phyloP scores from a whole-genome alignment of 257 asterid genomes.

The Thymus quinquecostatus region DNA sequence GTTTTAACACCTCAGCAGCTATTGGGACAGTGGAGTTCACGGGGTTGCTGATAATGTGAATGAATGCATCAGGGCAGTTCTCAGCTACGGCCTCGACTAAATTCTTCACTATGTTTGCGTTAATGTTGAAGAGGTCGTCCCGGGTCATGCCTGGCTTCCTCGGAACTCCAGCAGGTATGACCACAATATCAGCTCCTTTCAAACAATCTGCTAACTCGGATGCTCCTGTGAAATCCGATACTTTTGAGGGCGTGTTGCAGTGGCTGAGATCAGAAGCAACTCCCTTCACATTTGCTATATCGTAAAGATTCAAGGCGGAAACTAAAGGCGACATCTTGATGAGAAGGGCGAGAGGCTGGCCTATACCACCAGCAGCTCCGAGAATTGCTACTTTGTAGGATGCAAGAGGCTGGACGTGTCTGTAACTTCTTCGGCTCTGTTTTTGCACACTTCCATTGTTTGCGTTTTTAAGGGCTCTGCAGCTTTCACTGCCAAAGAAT shows the following conservation, averaged over 20 bases:
- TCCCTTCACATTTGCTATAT: constrained; percentile 81
- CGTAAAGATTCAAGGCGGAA: constrained; percentile 66
- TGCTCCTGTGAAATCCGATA: constrained; percentile 66
- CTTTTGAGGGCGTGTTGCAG: constrained; percentile 84
- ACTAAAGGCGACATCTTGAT: constrained; percentile 89
- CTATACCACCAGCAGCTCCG: constrained; percentile 88
- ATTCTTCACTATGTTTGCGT: constrained; percentile 73
- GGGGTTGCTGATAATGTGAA: constrained; percentile 85
- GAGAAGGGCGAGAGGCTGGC: constrained; percentile 81
- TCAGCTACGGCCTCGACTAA: constrained; percentile 83
- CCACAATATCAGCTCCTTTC: constrained; percentile 70
- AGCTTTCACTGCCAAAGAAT: constrained; percentile 53
- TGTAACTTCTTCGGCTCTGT: constrained; percentile 38
- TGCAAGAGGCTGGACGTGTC: constrained; percentile 62
- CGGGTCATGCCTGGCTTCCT: constrained; percentile 92
- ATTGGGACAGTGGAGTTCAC: constrained; percentile 88
- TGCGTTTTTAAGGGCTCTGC: constrained; percentile 40
- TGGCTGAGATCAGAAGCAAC: constrained; percentile 91
- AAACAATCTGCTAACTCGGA: constrained; percentile 64
- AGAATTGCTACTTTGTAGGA: constrained; percentile 80
- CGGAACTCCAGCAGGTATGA: constrained; percentile 87
- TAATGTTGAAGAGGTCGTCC: constrained; percentile 83
- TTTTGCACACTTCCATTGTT: constrained; percentile 40
- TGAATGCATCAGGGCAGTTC: constrained; percentile 78
- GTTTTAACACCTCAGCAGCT: constrained; percentile 84